Base-by-base conservation (phyloP, 768 basidiomycete species). In the Lyophyllum shimeji region DNA sequence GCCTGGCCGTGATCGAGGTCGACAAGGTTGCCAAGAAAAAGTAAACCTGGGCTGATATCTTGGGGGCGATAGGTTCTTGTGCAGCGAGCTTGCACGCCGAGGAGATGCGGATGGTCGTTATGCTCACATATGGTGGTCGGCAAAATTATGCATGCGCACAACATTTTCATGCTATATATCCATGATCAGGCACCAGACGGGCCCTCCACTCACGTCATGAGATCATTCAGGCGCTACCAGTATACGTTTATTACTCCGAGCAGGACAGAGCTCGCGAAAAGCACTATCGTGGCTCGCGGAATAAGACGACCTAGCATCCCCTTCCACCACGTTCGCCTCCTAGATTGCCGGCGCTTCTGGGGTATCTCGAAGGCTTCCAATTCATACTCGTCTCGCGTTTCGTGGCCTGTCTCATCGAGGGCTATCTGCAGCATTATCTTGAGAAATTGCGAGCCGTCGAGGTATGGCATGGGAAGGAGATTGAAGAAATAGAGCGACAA, bases 401-500 rank as follows among this genome's bases (percentile, higher is more conserved):
- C 27, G 5, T 27, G 17, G 17, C 40, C 40, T 11, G 43, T 24
- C 15, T 52, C 55, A 17, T 46, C 33, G 17, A 48, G 20, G 39
- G 48, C 20, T 34, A 59, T 42, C 18, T 68, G 58, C 23, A 70
- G 44, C 18, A 69, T 24, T 5, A 64, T 60, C 12, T 56, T 66
- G 8, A 92, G 73, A 18, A 89, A 71, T 60, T 86, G 80, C 7
- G 77, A 71, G 24, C 93, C 93, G 57, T 95, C 93, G 18, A 95
- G 75, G 46, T 74, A 72, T 2, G 82, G 81, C 31, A 94, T 66
- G 0, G 93, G 92, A 21, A 95, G 76, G 24, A 91, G 79, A 67
- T 95, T 95, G 74, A 95, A 85, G 55, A 93, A 70, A 67, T 82
- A 93, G 1, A 95, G 74, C 2, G 91, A 93, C 29, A 94, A 68